phyloP scores from a whole-genome alignment of 1,284 basidiomycete genomes.

The Papiliotrema flavescens region DNA sequence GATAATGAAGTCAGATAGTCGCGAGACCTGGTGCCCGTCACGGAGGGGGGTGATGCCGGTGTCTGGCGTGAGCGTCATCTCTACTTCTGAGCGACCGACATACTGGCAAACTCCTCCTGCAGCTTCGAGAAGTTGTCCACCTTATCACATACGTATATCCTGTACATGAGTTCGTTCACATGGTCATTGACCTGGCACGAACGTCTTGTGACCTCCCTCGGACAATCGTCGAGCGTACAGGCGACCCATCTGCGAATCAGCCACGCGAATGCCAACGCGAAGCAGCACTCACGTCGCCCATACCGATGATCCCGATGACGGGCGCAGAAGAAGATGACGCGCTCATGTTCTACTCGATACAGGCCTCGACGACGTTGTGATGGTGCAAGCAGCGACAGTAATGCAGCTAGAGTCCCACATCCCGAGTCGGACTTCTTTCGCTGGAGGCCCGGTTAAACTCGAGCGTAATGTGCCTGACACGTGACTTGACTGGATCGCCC shows the following conservation, averaged over 20 bases:
- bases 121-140: constrained; percentile 72
- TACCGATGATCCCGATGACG: constrained; percentile 79
- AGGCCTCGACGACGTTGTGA: too few species aligned
- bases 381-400: too few species aligned
- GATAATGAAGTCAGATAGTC: constrained; percentile 81
- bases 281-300: constrained; percentile 58
- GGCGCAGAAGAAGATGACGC: constrained; percentile 54
- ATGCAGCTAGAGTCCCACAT: too few species aligned
- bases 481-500: background rate
- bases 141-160: constrained; percentile 89
- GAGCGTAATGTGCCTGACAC: background rate
- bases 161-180: constrained; percentile 33
- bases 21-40: constrained; percentile 81
- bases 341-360: background rate
- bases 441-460: background rate
- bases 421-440: too few species aligned
- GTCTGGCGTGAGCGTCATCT: constrained; percentile 3
- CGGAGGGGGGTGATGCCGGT: constrained; percentile 61
- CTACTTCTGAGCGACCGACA: background rate
- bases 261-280: background rate
- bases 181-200: constrained; percentile 17
- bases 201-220: constrained; percentile 81
- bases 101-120: constrained; percentile 48
- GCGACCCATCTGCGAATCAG: constrained; percentile 71
- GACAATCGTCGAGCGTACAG: constrained; percentile 82